Conservation (phyloP, 192 early-diverging fungal species). For the Umbelopsis vinacea region DNA sequence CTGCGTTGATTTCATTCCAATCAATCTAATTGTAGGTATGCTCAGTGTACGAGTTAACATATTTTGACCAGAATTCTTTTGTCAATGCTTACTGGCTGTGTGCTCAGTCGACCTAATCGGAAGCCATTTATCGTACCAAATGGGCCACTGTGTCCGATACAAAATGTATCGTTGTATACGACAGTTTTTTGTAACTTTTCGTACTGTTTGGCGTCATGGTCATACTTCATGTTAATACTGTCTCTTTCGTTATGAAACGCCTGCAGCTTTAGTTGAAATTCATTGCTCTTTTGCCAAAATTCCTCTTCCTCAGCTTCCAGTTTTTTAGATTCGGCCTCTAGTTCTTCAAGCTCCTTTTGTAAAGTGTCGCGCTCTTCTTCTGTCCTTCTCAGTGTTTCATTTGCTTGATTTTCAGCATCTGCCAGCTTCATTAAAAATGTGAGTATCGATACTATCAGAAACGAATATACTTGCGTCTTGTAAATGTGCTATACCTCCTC, state of each 20-base stretch:
- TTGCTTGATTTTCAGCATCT: constrained; percentile 43
- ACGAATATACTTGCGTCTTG: too few species aligned
- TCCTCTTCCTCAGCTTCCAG: constrained; percentile 64
- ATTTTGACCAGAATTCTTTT: too few species aligned
- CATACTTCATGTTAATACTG: constrained; percentile 78
- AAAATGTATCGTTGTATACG: constrained; percentile 95
- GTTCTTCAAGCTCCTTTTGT: constrained; percentile 47
- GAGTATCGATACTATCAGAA: background rate
- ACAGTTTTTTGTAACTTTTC: constrained; percentile 89
- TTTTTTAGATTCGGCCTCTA: constrained; percentile 58
- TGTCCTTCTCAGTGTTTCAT: constrained; percentile 53
- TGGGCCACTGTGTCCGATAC: constrained; percentile 81
- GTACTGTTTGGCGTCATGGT: constrained; percentile 74
- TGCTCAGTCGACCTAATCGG: constrained; percentile 79
- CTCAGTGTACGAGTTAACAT: background rate
- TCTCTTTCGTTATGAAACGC: constrained; percentile 77
- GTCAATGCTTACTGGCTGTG: constrained; percentile 56
- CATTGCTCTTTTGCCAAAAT: constrained; percentile 80
- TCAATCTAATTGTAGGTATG: constrained; percentile 61
- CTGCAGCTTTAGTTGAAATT: constrained; percentile 65
- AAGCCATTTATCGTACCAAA: constrained; percentile 96
- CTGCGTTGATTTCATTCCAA: constrained; percentile 97
- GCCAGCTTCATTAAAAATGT: constrained; percentile 30
- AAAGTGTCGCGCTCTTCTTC: constrained; percentile 48
- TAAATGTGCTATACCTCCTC: constrained; percentile 36